Evolutionary conservation across 75 land plant genomes (phyloP).

Genomic region (Azolla pinnata): DNA sequence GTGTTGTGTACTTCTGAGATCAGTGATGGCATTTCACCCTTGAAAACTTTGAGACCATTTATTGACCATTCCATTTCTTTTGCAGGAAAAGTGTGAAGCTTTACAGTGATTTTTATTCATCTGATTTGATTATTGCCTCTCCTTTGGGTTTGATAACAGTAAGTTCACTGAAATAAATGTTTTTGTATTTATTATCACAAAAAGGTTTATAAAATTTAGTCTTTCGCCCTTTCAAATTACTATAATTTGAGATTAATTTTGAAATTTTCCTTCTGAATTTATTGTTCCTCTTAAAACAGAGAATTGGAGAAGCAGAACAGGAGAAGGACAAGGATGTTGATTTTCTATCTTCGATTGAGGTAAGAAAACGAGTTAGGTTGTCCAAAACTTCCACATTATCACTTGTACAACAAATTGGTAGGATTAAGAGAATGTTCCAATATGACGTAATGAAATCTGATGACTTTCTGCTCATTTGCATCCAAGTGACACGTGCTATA

Average conservation of each 20-base stretch:
- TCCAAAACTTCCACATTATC: too few species aligned
- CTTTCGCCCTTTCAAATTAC: not conserved
- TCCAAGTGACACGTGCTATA: too few species aligned
- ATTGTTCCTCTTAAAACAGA: constrained; percentile 29
- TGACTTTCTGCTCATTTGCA: too few species aligned
- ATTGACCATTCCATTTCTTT: not conserved
- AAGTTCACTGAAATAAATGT: constrained; percentile 15
- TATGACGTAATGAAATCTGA: too few species aligned
- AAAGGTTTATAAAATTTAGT: not conserved
- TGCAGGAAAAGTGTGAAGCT: constrained; percentile 70
- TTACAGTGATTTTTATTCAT: constrained; percentile 81
- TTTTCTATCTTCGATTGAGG: constrained; percentile 95
- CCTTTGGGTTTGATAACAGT: constrained; percentile 71
- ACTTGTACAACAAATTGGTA: too few species aligned
- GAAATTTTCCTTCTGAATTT: not conserved
- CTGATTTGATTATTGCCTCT: constrained; percentile 89
- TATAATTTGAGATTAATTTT: not conserved
- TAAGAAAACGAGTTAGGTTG: constrained; percentile 18
- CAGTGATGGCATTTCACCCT: too few species aligned
- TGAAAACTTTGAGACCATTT: not conserved
- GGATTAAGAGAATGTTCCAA: too few species aligned
- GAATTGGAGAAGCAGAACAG: constrained; percentile 59
- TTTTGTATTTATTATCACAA: not conserved
- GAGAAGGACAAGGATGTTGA: constrained; percentile 79
- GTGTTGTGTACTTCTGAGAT: too few species aligned